A percentile compares a stretch with the other conserved stretches of the same genome.
Evolutionary conservation across 106 monocot genomes (phyloP).

Genomic region (Cymbidium sinense): DNA sequence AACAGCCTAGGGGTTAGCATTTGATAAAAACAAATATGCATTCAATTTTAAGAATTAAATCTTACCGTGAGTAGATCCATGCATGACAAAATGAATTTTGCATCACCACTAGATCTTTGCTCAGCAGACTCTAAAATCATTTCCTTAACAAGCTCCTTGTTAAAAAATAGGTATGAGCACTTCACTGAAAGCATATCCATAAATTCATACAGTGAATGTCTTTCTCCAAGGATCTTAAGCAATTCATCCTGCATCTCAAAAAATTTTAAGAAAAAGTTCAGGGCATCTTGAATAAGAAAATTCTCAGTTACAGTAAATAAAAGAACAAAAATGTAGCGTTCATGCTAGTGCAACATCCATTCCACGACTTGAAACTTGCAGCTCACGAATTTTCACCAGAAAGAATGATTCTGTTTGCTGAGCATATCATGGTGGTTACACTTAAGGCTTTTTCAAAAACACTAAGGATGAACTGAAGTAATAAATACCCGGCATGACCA

Average conservation of each 20-base stretch:
- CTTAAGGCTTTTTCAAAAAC: background rate
- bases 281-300: background rate
- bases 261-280: background rate
- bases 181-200: slow-evolving; percentile 68
- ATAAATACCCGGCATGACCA: slow-evolving; percentile 62
- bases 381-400: background rate
- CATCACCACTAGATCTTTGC: slow-evolving; percentile 40
- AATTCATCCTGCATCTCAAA: slow-evolving; percentile 68
- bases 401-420: background rate
- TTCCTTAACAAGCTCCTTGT: slow-evolving; percentile 72
- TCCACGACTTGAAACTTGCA: background rate
- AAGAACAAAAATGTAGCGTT: background rate
- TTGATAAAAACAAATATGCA: background rate
- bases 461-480: background rate
- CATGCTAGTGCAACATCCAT: background rate
- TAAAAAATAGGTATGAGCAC: slow-evolving; percentile 89
- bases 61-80: slow-evolving; percentile 86
- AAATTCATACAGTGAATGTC: slow-evolving; percentile 80
- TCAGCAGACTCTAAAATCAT: slow-evolving; percentile 50
- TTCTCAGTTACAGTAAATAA: background rate
- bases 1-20: background rate
- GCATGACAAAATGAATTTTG: slow-evolving; percentile 47
- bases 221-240: slow-evolving; percentile 85
- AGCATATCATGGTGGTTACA: background rate
- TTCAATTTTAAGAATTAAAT: background rate